Evolutionary conservation across 1,284 basidiomycete genomes (phyloP).

Genomic region (Vanrija humicola): DNA sequence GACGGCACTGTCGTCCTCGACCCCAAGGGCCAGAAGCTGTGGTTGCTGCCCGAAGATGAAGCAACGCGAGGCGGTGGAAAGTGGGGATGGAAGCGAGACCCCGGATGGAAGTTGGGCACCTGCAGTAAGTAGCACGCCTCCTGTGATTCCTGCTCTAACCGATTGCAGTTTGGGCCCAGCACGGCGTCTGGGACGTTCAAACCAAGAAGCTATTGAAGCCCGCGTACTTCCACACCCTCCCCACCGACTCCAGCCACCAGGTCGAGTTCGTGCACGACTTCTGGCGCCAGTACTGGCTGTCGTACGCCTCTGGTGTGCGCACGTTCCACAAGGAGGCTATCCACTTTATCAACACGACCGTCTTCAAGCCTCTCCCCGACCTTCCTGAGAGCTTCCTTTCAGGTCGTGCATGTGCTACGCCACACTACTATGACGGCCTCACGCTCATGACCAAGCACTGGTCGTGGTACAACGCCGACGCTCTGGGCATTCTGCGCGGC

Average conservation of each 20-base stretch:
- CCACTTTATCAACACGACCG: conserved; percentile 85
- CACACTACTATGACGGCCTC: conserved; percentile 94
- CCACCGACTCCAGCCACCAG: conserved; percentile 43
- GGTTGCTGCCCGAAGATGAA: conserved; percentile 59
- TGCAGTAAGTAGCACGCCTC: conserved; percentile 54
- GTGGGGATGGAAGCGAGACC: conserved; percentile 79
- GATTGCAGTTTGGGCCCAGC: conserved; percentile 73
- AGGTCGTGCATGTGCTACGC: conserved; percentile 71
- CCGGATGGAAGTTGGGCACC: conserved; percentile 73
- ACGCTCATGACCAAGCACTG: conserved; percentile 70
- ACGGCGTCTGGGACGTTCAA: conserved; percentile 82
- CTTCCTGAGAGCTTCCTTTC: conserved; percentile 61
- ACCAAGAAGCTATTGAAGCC: conserved; percentile 66
- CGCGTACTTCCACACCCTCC: conserved; percentile 66
- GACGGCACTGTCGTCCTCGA: conserved; percentile 73
- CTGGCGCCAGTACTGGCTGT: conserved; percentile 72
- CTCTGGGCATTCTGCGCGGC: conserved; percentile 69
- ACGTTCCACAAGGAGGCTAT: conserved; percentile 76
- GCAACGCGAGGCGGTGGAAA: conserved; percentile 49
- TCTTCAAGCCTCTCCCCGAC: conserved; percentile 70
- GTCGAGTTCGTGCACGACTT: conserved; percentile 69
- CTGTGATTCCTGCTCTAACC: conserved; percentile 4
- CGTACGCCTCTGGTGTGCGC: conserved; percentile 65
- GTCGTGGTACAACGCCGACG: conserved; percentile 87
- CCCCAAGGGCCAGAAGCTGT: conserved; percentile 71